Percentiles rank a stretch among this genome's conserved stretches.
Conservation (phyloP, 108 stramenopile genomes). For the Nitzschia inconspicua region DNA sequence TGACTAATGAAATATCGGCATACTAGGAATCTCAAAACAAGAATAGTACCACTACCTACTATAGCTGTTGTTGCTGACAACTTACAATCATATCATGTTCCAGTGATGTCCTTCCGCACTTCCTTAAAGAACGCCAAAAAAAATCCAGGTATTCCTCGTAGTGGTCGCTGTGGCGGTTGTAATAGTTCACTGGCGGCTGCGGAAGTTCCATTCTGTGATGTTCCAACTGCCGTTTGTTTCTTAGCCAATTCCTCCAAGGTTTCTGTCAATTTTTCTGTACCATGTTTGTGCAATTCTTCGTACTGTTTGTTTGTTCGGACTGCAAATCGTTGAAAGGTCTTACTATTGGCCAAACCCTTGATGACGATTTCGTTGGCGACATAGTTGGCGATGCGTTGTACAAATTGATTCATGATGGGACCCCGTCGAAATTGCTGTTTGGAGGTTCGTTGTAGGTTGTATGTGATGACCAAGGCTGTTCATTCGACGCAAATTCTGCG, state of each 20-base stretch:
- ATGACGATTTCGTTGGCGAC: conserved; percentile 82
- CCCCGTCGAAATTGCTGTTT: no score
- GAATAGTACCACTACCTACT: no score
- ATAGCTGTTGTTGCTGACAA: no score
- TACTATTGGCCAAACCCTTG: conserved; percentile 82
- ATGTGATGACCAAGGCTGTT: no score
- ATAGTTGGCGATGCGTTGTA: conserved; percentile 73
- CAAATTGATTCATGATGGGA: no score
- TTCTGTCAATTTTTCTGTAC: conserved; percentile 56
- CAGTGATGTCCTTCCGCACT: conserved; percentile 63
- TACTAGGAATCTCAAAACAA: no score
- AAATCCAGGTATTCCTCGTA: conserved; percentile 74
- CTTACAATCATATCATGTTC: background rate
- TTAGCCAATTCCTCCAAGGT: conserved; percentile 68
- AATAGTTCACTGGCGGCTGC: background rate
- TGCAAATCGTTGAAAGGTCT: conserved; percentile 78
- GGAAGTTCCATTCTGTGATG: background rate
- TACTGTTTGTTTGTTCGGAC: conserved; percentile 68
- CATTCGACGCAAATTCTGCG: no score
- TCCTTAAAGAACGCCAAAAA: conserved; percentile 73
- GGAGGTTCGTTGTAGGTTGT: no score
- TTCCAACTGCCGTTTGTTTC: conserved; percentile 20
- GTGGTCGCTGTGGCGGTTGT: conserved; percentile 57
- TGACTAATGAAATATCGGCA: no score
- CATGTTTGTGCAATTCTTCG: conserved; percentile 62